Evolutionary conservation across 139 green algal genomes (phyloP).

Genomic region (Deuterostichococcus epilithicus): DNA sequence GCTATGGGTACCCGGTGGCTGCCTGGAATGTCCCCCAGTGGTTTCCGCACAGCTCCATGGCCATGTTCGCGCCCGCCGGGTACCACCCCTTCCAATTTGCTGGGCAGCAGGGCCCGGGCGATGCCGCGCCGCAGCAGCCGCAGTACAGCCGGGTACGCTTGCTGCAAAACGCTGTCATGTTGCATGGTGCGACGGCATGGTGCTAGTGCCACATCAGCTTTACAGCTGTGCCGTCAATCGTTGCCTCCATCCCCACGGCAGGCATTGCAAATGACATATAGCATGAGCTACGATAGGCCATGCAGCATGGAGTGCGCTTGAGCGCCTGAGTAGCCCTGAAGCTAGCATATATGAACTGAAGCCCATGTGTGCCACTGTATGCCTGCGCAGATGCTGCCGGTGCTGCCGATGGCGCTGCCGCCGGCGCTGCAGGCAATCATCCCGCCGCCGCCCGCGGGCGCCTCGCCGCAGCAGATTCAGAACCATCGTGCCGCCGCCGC

Average conservation of each 20-base stretch:
- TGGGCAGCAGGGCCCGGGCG: constrained; percentile 41
- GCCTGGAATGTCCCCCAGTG: constrained; percentile 43
- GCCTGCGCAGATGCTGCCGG: constrained; percentile 21
- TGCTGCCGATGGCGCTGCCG: constrained; percentile 29
- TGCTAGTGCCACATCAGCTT: constrained; percentile 1
- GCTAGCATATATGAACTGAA: not conserved
- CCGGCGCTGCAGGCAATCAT: constrained; percentile 13
- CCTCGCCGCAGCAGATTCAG: constrained; percentile 9
- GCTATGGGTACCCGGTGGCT: constrained; percentile 5
- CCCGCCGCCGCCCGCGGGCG: not conserved
- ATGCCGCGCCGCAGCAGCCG: not conserved
- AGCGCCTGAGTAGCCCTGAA: too few species aligned
- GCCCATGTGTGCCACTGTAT: not conserved
- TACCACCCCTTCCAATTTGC: constrained; percentile 54
- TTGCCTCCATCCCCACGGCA: too few species aligned
- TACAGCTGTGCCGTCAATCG: too few species aligned
- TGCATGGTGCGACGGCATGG: not conserved
- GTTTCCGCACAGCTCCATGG: constrained; percentile 51
- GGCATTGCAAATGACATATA: too few species aligned
- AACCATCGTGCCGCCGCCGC: constrained; percentile 32
- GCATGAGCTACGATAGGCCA: too few species aligned
- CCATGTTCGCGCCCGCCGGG: constrained; percentile 38
- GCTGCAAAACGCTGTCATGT: constrained; percentile 3
- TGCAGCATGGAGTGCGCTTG: too few species aligned
- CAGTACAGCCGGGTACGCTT: constrained; percentile 3